Evolutionary conservation across 495 filamentous ascomycete species (phyloP).

Genomic region (Pseudotulostoma volvatum): DNA sequence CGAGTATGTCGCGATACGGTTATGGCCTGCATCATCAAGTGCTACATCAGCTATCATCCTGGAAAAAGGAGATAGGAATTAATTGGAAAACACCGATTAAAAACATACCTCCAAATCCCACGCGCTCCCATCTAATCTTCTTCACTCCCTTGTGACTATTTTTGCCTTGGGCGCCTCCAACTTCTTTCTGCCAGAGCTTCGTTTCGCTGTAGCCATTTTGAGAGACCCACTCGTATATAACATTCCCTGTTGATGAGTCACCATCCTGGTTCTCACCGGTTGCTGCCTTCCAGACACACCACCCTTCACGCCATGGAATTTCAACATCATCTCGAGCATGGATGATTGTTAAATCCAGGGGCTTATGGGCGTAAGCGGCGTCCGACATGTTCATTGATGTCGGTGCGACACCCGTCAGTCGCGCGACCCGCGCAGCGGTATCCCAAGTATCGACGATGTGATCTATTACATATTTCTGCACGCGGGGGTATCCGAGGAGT

Average conservation of each 20-base stretch:
- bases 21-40: slow-evolving; percentile 32
- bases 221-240: slow-evolving; percentile 22
- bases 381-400: slow-evolving; percentile 8
- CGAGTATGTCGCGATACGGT: slow-evolving; percentile 33
- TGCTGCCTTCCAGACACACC: slow-evolving; percentile 34
- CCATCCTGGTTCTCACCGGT: slow-evolving; percentile 30
- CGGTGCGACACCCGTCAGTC: slow-evolving; percentile 20
- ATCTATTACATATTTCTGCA: slow-evolving; percentile 29
- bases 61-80: no score
- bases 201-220: slow-evolving; percentile 16
- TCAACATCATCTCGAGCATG: slow-evolving; percentile 63
- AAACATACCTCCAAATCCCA: slow-evolving; percentile 31
- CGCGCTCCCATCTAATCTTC: slow-evolving; percentile 30
- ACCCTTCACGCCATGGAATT: slow-evolving; percentile 45
- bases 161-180: slow-evolving; percentile 11
- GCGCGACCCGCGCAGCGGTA: slow-evolving; percentile 32
- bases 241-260: slow-evolving; percentile 25
- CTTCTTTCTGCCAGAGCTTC: slow-evolving; percentile 23
- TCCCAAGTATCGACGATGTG: slow-evolving; percentile 41
- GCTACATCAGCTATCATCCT: slow-evolving; percentile 2
- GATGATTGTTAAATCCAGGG: slow-evolving; percentile 50
- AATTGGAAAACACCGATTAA: not conserved
- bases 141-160: slow-evolving; percentile 25
- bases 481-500: slow-evolving; percentile 38
- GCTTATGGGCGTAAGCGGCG: slow-evolving; percentile 25